phyloP scores from a whole-genome alignment of 176 grass and related monocot genomes.

The Avena eriantha region DNA sequence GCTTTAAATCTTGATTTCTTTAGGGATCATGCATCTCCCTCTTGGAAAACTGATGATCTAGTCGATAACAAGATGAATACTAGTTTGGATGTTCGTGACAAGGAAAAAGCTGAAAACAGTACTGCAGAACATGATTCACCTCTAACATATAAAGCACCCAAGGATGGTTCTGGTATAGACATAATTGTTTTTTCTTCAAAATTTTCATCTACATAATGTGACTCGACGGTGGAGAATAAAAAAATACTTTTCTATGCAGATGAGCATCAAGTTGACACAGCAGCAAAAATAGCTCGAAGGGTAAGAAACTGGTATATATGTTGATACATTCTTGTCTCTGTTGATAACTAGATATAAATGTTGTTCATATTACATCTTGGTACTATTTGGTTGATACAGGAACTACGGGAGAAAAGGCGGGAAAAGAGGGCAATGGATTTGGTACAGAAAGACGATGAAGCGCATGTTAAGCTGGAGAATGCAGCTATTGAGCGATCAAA shows the following conservation, averaged over 20 bases:
- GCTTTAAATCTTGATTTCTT: conserved; percentile 88
- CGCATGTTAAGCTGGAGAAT: conserved; percentile 85
- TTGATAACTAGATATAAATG: conserved; percentile 11
- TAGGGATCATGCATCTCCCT: conserved; percentile 73
- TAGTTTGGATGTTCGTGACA: conserved; percentile 54
- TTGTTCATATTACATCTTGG: conserved; percentile 7
- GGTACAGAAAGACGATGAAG: conserved; percentile 82
- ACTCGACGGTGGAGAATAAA: conserved; percentile 31
- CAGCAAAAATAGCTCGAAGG: conserved; percentile 71
- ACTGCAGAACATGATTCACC: conserved; percentile 45
- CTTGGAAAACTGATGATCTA: conserved; percentile 85
- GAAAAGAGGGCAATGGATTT: conserved; percentile 86
- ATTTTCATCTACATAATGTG: conserved; percentile 1
- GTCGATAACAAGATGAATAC: conserved; percentile 44
- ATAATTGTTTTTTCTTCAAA: conserved; percentile 41
- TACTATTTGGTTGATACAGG: conserved; percentile 56
- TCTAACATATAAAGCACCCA: conserved; percentile 48
- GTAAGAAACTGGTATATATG: conserved; percentile 57
- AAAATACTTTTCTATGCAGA: conserved; percentile 48
- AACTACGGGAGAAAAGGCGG: conserved; percentile 85
- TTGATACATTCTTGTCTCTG: conserved; percentile 27
- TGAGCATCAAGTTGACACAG: conserved; percentile 61
- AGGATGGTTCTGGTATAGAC: conserved; percentile 63
- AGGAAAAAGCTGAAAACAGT: conserved; percentile 57
- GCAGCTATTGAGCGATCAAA: conserved; percentile 93